These are phyloP conservation scores for Coleophoma eucalyptorum DNA, from an alignment of 2,329 filamentous ascomycete genomes.

Conservation along the genomic window DNA sequence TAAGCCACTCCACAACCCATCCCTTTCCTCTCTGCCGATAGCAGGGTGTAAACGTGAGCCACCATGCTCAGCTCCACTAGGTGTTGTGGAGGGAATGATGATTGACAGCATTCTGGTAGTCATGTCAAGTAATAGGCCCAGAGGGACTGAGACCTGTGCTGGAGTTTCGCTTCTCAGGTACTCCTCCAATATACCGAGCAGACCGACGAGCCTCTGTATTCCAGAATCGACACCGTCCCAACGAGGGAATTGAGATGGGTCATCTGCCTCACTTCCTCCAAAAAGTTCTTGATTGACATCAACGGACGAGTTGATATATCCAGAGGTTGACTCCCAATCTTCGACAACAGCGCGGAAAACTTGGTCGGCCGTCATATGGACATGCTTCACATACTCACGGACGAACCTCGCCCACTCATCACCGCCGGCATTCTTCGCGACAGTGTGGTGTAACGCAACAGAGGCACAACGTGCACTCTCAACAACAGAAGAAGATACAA, in stretches of 20 bases:
- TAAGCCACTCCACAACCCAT: conserved; percentile 70
- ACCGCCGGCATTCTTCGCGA: conserved; percentile 71
- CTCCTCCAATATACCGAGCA: conserved; percentile 62
- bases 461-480: conserved; percentile 60
- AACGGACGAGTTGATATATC: conserved; percentile 38
- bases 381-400: conserved; percentile 54
- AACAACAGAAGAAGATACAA: conserved; percentile 49
- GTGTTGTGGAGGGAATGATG: conserved; percentile 34
- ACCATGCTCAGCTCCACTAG: conserved; percentile 10
- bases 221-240: conserved; percentile 79
- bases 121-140: conserved; percentile 66
- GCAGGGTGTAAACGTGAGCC: conserved; percentile 63
- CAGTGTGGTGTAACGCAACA: conserved; percentile 72
- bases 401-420: conserved; percentile 76
- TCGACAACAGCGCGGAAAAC: conserved; percentile 78
- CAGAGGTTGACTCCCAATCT: conserved; percentile 70
- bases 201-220: conserved; percentile 60
- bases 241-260: conserved; percentile 46
- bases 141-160: conserved; percentile 59
- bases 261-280: conserved; percentile 40
- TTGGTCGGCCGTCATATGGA: conserved; percentile 70
- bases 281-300: conserved; percentile 42
- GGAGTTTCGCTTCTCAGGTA: conserved; percentile 64
- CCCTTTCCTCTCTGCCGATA: conserved; percentile 75
- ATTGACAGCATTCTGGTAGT: conserved; percentile 68